A percentile compares a stretch with the other conserved stretches of the same genome.
phyloP scores from a whole-genome alignment of 192 early-diverging fungal species.

The Spinellus fusiger region DNA sequence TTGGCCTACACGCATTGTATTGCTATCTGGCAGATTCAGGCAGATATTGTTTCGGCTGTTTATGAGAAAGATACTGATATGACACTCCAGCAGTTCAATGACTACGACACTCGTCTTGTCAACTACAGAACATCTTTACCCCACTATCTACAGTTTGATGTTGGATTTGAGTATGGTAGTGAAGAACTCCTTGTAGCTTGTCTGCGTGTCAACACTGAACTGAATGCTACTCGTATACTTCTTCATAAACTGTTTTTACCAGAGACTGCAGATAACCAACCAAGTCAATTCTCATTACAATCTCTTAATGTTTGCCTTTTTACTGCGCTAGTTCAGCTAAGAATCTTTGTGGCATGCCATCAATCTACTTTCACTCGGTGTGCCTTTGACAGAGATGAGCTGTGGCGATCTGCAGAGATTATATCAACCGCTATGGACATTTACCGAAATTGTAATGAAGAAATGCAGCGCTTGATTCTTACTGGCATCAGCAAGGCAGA shows the following conservation, averaged over 20 bases:
- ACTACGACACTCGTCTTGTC: constrained; percentile 18
- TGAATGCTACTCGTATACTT: constrained; percentile 32
- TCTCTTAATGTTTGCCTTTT: constrained; percentile 30
- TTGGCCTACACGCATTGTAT: constrained; percentile 12
- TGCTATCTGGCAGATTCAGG: constrained; percentile 26
- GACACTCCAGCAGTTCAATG: constrained; percentile 21
- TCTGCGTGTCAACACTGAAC: constrained; percentile 26
- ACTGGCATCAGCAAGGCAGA: not conserved
- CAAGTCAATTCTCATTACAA: constrained; percentile 12
- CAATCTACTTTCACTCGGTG: constrained; percentile 11
- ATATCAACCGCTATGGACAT: constrained; percentile 24
- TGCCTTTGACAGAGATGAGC: constrained; percentile 30
- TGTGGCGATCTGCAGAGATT: constrained; percentile 21
- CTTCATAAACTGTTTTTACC: constrained; percentile 34
- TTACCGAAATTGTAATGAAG: not conserved
- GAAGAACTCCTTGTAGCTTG: constrained; percentile 20
- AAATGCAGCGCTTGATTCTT: constrained; percentile 3
- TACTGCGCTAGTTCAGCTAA: constrained; percentile 19
- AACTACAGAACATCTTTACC: constrained; percentile 13
- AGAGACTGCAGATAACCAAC: constrained; percentile 9
- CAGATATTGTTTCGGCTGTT: constrained; percentile 21
- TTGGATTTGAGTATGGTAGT: constrained; percentile 17
- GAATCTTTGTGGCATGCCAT: constrained; percentile 4
- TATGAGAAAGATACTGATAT: constrained; percentile 26
- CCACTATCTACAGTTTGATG: constrained; percentile 18